Evolutionary conservation across 352 stramenopile genomes (phyloP).

Genomic region (Thraustochytrium striatum): DNA sequence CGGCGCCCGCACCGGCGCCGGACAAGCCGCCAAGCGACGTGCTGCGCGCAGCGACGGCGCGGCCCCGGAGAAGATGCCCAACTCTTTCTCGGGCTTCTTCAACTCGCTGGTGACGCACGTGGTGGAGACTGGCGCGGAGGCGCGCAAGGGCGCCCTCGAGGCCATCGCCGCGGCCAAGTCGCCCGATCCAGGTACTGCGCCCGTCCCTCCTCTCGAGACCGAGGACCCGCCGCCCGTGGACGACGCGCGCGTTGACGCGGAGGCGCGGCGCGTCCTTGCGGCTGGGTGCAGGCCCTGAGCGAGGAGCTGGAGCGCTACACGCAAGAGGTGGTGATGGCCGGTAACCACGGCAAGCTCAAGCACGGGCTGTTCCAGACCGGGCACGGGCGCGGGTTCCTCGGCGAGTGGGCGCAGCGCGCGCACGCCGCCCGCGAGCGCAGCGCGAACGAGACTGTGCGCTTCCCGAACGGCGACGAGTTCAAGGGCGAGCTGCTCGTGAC

Average conservation of each 20-base stretch:
- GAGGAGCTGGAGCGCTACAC: not conserved
- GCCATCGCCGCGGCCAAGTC: too few species aligned
- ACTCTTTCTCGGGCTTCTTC: conserved; percentile 21
- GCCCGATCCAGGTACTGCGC: not conserved
- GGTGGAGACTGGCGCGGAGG: not conserved
- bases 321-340: conserved; percentile 1
- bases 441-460: conserved; percentile 46
- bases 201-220: too few species aligned
- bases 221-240: too few species aligned
- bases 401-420: conserved; percentile 28
- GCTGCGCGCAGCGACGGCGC: not conserved
- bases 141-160: too few species aligned
- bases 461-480: conserved; percentile 68
- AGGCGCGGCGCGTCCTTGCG: too few species aligned
- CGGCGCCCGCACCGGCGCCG: too few species aligned
- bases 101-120: not conserved
- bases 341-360: not conserved
- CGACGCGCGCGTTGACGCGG: too few species aligned
- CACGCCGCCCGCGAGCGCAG: conserved; percentile 26
- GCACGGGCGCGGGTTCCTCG: conserved; percentile 11
- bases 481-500: conserved; percentile 63
- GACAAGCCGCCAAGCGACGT: too few species aligned
- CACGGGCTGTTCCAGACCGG: not conserved
- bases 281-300: conserved; percentile 34
- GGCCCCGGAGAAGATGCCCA: not conserved